Base-by-base conservation (phyloP, 352 stramenopile genomes). In the Saprolegnia parasitica region DNA sequence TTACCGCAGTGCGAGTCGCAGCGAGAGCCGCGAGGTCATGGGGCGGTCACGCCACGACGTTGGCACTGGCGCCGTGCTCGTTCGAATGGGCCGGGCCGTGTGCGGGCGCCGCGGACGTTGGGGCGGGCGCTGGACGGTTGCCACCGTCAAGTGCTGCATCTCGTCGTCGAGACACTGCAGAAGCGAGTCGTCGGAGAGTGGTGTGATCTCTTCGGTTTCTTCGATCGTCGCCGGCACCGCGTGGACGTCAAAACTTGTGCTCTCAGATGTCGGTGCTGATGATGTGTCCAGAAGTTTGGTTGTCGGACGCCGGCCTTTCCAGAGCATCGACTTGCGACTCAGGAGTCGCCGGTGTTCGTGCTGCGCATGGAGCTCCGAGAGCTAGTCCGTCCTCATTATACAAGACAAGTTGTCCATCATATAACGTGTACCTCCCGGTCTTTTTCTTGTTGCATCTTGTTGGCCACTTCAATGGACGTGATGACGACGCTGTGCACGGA, bases 401-500 rank as follows among this genome's bases (percentile, higher is more conserved):
- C 11, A 61, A 16, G 29, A 29, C 54, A 35, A 61, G 23, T n/a
- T 49, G 29, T 46, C 11, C 20, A 15, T 20, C 5, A 13, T 20
- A 1, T 1, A 45, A 10, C 32, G 24, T 37, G 54, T 20, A 70
- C 63, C 46, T 45, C 0, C 39, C 29, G 46, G 21, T 61, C 46
- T 23, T 70, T 58, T 54, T 50, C 63, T 47, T 61, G 63, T 21
- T 70, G 46, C 32, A 21, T 26, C 3, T n/a, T 46, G 46, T 52
- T 32, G 3, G 63, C 71, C 37, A 81, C 80, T 47, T 91, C 83
- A 32, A 87, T 77, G 11, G 85, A 77, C 52, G 78, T 91, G 32
- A 89, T 78, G 1, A 88, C 81, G 52, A 89, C 86, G 11, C 81
- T 83, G 62, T 91, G 83, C 2, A 80, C 80, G 23, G 78, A 73